A percentile compares a stretch with the other conserved stretches of the same genome.
Evolutionary conservation across 495 filamentous ascomycete genomes (phyloP).

Genomic region (Penicillium odoratum): DNA sequence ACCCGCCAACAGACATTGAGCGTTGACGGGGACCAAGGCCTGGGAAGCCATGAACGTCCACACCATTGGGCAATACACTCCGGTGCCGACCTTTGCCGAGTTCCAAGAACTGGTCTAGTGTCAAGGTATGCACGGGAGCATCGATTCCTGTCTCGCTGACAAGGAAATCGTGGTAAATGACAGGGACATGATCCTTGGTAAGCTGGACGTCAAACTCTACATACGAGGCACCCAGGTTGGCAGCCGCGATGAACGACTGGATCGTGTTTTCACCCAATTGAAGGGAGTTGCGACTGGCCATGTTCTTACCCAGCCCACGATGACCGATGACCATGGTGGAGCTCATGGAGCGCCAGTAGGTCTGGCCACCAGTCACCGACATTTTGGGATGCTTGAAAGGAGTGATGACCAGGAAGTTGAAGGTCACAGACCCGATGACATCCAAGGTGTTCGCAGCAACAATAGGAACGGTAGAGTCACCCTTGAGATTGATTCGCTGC

Average conservation of each 20-base stretch:
- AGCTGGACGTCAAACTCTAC: conserved; percentile 96
- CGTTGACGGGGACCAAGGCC: conserved; percentile 38
- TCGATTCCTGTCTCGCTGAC: conserved; percentile 98
- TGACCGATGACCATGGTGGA: conserved; percentile 93
- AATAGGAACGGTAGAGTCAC: conserved; percentile 91
- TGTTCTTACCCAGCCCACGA: conserved; percentile 89
- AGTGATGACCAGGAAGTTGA: conserved; percentile 94
- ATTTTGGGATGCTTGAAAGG: conserved; percentile 94
- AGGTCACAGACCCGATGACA: conserved; percentile 90
- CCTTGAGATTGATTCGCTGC: conserved; percentile 81
- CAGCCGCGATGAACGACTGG: conserved; percentile 92
- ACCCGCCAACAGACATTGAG: conserved; percentile 59
- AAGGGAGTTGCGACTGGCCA: conserved; percentile 73
- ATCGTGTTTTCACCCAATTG: conserved; percentile 96
- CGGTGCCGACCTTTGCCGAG: conserved; percentile 56
- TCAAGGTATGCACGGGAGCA: conserved; percentile 92
- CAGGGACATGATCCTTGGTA: conserved; percentile 97
- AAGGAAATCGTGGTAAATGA: conserved; percentile 98
- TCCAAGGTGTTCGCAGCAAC: conserved; percentile 78
- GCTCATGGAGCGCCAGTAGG: conserved; percentile 88
- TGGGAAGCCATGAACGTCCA: conserved; percentile 18
- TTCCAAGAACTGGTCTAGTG: conserved; percentile 88
- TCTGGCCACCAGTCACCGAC: conserved; percentile 82
- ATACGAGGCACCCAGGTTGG: conserved; percentile 87
- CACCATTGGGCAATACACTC: conserved; percentile 14